Evolutionary conservation across 305 asterid species (phyloP), one percentile per base, ranked within the genome.

Genomic region (Rubia tinctorum): DNA sequence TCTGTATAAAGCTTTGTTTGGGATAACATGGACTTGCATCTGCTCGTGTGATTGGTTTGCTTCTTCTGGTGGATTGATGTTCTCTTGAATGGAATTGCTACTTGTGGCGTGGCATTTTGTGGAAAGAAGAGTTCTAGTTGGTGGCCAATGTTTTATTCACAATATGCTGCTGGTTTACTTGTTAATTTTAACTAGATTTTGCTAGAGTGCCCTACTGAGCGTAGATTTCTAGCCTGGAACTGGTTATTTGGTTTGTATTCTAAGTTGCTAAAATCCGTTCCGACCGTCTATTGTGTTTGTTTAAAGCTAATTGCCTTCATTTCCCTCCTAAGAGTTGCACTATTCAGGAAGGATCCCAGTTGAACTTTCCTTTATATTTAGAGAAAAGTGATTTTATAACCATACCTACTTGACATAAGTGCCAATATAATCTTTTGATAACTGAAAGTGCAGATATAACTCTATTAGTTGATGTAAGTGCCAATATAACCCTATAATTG

Each of bases 1-100:
- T 8, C 3, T 39, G 1, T 43, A 39, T 9, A 39, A 55, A 23
- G 10, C 47, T 17, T 61, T 2, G n/a, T 23, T 2, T 13, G 60
- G 47, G 71, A 53, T 59, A 11, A n/a, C 34, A 18, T 68, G 51
- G 43, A 17, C 53, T 74, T 56, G 66, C 59, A 25, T 66, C 68
- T 68, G 8, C 77, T 44, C 15, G 59, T 34, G 22, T 45, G 70
- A 55, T 69, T 69, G 53, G 20, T 5, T 42, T 4, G 43, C n/a
- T 30, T 30, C 34, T 30, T 30, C 34, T 15, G 56, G 40, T 1
- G 8, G 14, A 22, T 17, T 55, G 58, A 69, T 58, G 60, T 43
- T 23, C n/a, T 69, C 18, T 70, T 55, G n/a, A 53, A n/a, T 70
- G 74, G 66, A 55, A 37, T 37, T 15, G 37, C 53, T n/a, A 17